Percentiles rank a stretch among this genome's conserved stretches.
Evolutionary conservation across 495 filamentous ascomycete genomes (phyloP).

Genomic region (Talaromyces wortmannii): DNA sequence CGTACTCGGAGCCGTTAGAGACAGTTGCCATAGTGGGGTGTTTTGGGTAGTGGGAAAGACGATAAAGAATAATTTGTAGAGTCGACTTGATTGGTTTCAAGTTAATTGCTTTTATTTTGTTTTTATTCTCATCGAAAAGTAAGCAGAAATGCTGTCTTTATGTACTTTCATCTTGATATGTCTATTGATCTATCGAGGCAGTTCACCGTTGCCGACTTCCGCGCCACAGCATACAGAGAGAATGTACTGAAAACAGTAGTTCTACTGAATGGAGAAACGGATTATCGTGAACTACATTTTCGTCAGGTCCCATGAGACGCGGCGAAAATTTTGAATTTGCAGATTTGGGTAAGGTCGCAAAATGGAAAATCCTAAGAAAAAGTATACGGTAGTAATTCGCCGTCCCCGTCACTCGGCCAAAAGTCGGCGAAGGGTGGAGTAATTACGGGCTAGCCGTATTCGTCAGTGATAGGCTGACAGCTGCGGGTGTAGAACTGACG

Average conservation of each 20-base stretch:
- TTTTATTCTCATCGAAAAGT: background rate
- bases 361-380: too few relatives aligned
- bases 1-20: slow-evolving; percentile 22
- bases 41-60: background rate
- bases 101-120: too few relatives aligned
- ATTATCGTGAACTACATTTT: too few relatives aligned
- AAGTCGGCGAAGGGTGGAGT: background rate
- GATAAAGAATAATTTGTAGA: background rate
- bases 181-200: background rate
- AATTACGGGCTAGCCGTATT: background rate
- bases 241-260: background rate
- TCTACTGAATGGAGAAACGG: background rate
- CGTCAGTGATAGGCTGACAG: too few relatives aligned
- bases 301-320: too few relatives aligned
- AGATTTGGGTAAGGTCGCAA: too few relatives aligned
- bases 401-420: background rate
- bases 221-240: background rate
- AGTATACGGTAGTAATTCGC: too few relatives aligned
- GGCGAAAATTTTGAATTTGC: too few relatives aligned
- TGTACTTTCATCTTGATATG: background rate
- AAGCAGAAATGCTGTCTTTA: background rate
- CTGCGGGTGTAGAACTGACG: too few relatives aligned
- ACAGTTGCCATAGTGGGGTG: background rate
- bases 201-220: background rate
- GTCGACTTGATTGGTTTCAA: too few relatives aligned